Percentiles rank a stretch among this genome's conserved stretches.
phyloP scores from a whole-genome alignment of 176 grass and related monocot species.

The Raddia distichophylla region DNA sequence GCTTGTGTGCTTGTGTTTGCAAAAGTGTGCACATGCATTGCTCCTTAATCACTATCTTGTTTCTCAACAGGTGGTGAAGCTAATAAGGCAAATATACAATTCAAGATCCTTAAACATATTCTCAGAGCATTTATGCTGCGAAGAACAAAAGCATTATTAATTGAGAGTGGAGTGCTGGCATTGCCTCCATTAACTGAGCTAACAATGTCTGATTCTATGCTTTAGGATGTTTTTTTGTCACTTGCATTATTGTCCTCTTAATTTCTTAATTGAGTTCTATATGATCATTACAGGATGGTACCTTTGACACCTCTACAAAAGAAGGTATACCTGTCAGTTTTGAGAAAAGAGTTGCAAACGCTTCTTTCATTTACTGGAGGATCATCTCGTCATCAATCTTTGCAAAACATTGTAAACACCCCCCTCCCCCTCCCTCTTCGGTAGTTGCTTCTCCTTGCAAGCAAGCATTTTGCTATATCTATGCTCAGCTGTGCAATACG shows the following conservation, averaged over 20 bases:
- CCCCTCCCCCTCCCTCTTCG: background rate
- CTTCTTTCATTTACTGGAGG: slow-evolving; percentile 81
- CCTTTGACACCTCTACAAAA: slow-evolving; percentile 80
- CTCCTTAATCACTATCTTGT: slow-evolving; percentile 18
- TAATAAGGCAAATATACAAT: slow-evolving; percentile 65
- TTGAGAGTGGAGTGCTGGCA: slow-evolving; percentile 67
- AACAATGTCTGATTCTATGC: slow-evolving; percentile 68
- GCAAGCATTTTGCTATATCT: slow-evolving; percentile 25
- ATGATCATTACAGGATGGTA: slow-evolving; percentile 62
- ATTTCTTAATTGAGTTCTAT: slow-evolving; percentile 29
- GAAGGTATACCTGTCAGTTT: slow-evolving; percentile 82
- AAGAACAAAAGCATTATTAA: slow-evolving; percentile 78
- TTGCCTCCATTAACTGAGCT: slow-evolving; percentile 88
- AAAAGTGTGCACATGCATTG: background rate
- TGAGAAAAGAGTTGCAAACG: slow-evolving; percentile 87
- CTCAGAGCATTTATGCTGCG: slow-evolving; percentile 93
- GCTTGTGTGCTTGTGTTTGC: background rate
- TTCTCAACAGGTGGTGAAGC: slow-evolving; percentile 63
- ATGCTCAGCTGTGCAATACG: background rate
- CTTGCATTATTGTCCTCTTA: slow-evolving; percentile 23
- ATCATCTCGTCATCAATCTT: slow-evolving; percentile 68
- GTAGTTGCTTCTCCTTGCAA: background rate
- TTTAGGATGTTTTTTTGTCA: slow-evolving; percentile 17
- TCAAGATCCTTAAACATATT: slow-evolving; percentile 79
- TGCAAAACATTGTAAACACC: slow-evolving; percentile 86